Conservation (phyloP, 352 stramenopile species). For the Phytopythium vexans region DNA sequence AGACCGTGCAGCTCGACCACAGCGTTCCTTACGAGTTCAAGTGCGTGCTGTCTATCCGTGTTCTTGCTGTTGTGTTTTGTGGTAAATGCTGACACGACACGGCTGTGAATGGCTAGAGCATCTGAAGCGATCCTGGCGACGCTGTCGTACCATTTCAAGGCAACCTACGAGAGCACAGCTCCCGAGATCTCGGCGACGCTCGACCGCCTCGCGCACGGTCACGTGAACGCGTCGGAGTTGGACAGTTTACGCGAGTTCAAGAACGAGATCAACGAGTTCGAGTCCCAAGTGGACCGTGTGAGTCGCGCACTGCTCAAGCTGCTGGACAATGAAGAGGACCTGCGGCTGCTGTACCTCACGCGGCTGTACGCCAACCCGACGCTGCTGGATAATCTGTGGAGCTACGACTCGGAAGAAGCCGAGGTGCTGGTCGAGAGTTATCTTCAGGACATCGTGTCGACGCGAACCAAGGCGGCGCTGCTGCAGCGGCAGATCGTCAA, state of each 20-base stretch:
- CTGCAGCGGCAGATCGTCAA: slow-evolving; percentile 75
- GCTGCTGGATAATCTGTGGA: slow-evolving; percentile 49
- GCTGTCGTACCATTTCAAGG: slow-evolving; percentile 44
- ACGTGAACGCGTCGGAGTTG: slow-evolving; percentile 39
- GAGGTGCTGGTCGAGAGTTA: slow-evolving; percentile 80
- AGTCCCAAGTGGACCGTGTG: slow-evolving; percentile 60
- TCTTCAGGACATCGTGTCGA: slow-evolving; percentile 79
- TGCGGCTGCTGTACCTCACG: slow-evolving; percentile 60
- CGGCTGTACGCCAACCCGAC: slow-evolving; percentile 59
- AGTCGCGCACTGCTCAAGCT: slow-evolving; percentile 59
- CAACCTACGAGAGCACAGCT: slow-evolving; percentile 39
- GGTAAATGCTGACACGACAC: no score
- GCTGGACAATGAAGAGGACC: slow-evolving; percentile 65
- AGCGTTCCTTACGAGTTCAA: slow-evolving; percentile 69
- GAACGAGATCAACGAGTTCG: slow-evolving; percentile 70
- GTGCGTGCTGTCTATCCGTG: slow-evolving; percentile 13
- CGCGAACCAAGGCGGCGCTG: slow-evolving; percentile 57
- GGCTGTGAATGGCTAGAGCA: slow-evolving; percentile 15
- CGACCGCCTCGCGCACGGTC: slow-evolving; percentile 44
- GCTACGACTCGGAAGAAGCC: slow-evolving; percentile 70
- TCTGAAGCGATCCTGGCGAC: slow-evolving; percentile 52
- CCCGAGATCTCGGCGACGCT: slow-evolving; percentile 40
- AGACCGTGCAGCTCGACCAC: slow-evolving; percentile 37
- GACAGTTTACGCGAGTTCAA: slow-evolving; percentile 69
- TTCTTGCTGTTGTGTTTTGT: neutral